These are phyloP conservation scores for Suillus paluster DNA, from an alignment of 768 basidiomycete species.

Conservation along the genomic window DNA sequence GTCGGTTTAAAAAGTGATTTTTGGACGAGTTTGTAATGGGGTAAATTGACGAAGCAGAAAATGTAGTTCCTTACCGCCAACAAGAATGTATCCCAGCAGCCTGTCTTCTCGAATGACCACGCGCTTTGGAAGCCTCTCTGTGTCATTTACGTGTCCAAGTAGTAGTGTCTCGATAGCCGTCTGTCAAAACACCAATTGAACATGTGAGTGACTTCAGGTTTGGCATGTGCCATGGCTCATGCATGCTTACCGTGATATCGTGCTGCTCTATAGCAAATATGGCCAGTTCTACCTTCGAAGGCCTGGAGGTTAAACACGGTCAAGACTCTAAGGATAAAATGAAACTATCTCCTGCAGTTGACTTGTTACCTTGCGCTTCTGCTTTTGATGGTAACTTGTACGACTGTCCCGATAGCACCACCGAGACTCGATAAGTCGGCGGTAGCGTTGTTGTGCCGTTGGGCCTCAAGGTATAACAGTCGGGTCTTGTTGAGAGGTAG, in stretches of 20 bases:
- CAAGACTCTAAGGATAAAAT: neutral
- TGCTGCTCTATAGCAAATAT: neutral
- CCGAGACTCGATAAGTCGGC: neutral
- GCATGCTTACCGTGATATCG: neutral
- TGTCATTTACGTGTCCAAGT: neutral
- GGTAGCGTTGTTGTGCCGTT: neutral
- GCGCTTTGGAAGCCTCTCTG: neutral
- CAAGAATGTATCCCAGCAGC: neutral
- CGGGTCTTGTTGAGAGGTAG: no score
- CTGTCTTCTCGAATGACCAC: conserved; percentile 1
- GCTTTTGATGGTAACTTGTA: neutral
- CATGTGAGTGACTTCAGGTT: neutral
- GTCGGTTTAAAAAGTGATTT: neutral
- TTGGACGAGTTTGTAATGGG: no score
- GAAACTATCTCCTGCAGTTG: neutral
- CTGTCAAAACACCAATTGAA: neutral
- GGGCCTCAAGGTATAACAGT: neutral
- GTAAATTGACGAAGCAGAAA: neutral
- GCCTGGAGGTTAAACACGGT: neutral
- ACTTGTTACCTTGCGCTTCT: neutral
- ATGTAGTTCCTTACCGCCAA: neutral
- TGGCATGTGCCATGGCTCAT: neutral
- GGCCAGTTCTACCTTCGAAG: neutral
- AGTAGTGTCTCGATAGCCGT: conserved; percentile 2
- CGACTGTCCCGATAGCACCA: neutral